Evolutionary conservation across 768 basidiomycete genomes (phyloP).

Genomic region (Lepiota venenata): DNA sequence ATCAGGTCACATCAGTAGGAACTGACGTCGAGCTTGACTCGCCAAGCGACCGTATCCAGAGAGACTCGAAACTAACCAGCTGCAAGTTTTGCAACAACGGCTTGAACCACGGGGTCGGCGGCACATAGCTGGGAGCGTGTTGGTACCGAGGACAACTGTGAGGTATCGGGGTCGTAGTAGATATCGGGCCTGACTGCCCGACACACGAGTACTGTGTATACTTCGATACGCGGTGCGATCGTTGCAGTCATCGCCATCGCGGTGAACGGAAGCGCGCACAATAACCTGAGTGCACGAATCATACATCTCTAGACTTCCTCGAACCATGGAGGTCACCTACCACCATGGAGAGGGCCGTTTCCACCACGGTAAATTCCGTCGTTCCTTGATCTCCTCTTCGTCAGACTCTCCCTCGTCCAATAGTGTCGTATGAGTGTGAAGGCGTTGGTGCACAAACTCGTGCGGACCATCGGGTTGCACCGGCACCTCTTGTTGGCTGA

Average conservation of each 20-base stretch:
- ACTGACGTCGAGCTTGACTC: slow-evolving; percentile 9
- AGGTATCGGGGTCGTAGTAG: slow-evolving; percentile 18
- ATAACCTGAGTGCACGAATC: slow-evolving; percentile 43
- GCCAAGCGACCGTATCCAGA: not conserved
- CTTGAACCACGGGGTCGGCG: slow-evolving; percentile 69
- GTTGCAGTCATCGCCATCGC: slow-evolving; percentile 54
- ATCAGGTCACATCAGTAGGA: not conserved
- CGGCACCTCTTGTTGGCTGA: slow-evolving; percentile 31
- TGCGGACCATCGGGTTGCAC: slow-evolving; percentile 42
- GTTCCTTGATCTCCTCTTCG: slow-evolving; percentile 19
- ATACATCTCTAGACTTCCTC: not conserved
- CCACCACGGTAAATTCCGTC: slow-evolving; percentile 62
- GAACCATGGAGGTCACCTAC: slow-evolving; percentile 34
- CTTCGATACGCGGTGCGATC: slow-evolving; percentile 67
- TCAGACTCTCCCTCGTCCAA: slow-evolving; percentile 26
- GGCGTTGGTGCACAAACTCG: slow-evolving; percentile 39
- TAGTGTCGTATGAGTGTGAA: slow-evolving; percentile 20
- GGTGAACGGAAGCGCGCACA: slow-evolving; percentile 49
- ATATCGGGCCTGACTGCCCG: slow-evolving; percentile 58
- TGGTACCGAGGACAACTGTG: not conserved
- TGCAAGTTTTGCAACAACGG: slow-evolving; percentile 63
- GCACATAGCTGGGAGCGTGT: slow-evolving; percentile 37
- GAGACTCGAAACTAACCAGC: slow-evolving; percentile 41
- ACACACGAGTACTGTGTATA: slow-evolving; percentile 72
- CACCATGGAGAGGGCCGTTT: slow-evolving; percentile 71